Evolutionary conservation across 1,284 basidiomycete species (phyloP).

Genomic region (Puccinia hordei): DNA sequence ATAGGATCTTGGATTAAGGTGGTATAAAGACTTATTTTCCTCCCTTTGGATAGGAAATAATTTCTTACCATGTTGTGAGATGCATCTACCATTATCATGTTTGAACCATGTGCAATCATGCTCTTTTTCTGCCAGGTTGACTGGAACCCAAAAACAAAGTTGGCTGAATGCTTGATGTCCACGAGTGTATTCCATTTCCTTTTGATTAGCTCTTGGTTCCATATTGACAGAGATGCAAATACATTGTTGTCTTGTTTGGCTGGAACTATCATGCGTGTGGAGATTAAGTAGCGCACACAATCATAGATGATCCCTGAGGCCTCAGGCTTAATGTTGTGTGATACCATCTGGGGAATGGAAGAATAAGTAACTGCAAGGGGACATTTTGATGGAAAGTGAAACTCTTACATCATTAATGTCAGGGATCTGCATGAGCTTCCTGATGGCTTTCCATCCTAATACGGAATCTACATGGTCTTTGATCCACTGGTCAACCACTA

Average conservation of each 20-base stretch:
- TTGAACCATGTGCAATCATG: not conserved
- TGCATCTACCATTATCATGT: not conserved
- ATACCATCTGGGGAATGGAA: not conserved
- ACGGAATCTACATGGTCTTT: not conserved
- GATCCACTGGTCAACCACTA: not conserved
- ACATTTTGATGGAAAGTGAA: too few relatives aligned
- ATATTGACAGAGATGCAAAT: not conserved
- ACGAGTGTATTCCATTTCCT: not conserved
- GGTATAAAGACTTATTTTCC: not conserved
- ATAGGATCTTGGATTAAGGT: not conserved
- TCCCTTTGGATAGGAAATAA: not conserved
- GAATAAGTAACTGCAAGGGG: not conserved
- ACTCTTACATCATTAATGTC: too few relatives aligned
- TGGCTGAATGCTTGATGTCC: not conserved
- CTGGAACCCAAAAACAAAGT: slow-evolving; percentile 1
- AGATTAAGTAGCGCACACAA: not conserved
- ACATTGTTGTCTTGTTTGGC: not conserved
- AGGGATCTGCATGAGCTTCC: not conserved
- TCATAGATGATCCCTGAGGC: not conserved
- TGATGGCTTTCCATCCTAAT: not conserved
- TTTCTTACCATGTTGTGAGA: not conserved
- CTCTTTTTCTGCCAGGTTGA: not conserved
- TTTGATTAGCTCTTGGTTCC: not conserved
- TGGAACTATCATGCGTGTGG: not conserved
- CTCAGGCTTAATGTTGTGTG: not conserved